phyloP scores from a whole-genome alignment of 768 basidiomycete genomes.

The Naganishia onofrii region DNA sequence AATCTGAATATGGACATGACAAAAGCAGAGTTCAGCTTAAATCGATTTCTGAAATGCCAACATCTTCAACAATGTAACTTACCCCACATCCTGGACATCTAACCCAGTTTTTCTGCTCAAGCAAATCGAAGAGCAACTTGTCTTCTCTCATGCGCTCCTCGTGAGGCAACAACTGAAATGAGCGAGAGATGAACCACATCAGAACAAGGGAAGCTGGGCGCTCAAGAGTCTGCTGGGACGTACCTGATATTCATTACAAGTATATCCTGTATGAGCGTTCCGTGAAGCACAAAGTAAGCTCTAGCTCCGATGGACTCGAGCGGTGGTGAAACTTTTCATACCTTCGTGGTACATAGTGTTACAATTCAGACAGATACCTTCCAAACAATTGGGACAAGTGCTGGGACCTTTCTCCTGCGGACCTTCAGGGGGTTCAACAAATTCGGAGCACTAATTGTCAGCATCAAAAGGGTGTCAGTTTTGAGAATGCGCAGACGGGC shows the following conservation, averaged over 20 bases:
- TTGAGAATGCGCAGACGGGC: background rate
- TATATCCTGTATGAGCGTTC: background rate
- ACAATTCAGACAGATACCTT: slow-evolving; percentile 15
- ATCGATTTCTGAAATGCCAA: background rate
- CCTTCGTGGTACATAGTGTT: slow-evolving; percentile 10
- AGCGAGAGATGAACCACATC: background rate
- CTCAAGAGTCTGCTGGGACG: too few relatives aligned
- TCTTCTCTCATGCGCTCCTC: slow-evolving; percentile 3
- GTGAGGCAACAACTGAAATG: background rate
- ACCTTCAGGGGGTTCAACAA: slow-evolving; percentile 16
- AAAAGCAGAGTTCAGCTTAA: background rate
- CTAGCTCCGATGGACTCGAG: background rate
- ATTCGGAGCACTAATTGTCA: slow-evolving; percentile 10
- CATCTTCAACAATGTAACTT: background rate
- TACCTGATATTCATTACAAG: slow-evolving; percentile 9
- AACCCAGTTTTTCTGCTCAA: slow-evolving; percentile 3
- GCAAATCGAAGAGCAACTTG: slow-evolving; percentile 9
- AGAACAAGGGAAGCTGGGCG: too few relatives aligned
- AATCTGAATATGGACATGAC: background rate
- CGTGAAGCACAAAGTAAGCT: background rate
- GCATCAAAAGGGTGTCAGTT: background rate
- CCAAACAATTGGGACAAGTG: slow-evolving; percentile 8
- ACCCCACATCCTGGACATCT: slow-evolving; percentile 9
- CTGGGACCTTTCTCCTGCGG: slow-evolving; percentile 4
- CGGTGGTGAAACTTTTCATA: background rate